Evolutionary conservation across 345 rosid genomes (phyloP), one percentile per base, ranked within the genome.

Genomic region (Ricinus communis): DNA sequence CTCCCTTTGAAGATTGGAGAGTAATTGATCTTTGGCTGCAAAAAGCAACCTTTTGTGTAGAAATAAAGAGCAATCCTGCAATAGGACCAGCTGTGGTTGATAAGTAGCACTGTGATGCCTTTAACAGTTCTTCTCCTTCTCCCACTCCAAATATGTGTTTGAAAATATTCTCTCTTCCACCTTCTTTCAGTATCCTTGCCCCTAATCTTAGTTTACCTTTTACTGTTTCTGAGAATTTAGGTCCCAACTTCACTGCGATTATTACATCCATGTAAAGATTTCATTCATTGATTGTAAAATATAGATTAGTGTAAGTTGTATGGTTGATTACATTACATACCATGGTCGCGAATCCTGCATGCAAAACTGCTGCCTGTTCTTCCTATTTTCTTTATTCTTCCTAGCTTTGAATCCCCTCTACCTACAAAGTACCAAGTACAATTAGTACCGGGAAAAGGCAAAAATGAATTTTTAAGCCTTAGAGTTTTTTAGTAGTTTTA

Each of bases 71-170:
- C 25, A 85, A 74, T n/a, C 86, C 88, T 1, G 81, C 77, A 65
- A 82, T 80, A 11, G 88, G 84, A 53, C 88, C 86, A 12, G 74
- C 55, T 15, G 84, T 71, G 15, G 84, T 85, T 14, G 83, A 80
- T 28, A 82, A 67, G 30, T 80, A 82, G 75, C 88, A 85, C 51
- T 82, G 83, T 11, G 84, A 85, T 31, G 86, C 88, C 76, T 82
- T 85, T 30, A 85, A 64, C 18, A 85, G 72, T 72, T 76, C 58
- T 60, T 85, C 88, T 16, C 72, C 83, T 66, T 81, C 82, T 27
- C 5, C 66, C 47, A 56, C 72, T 25, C 70, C 76, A 36, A 85
- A 85, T 25, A 71, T 36, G 14, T 83, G 70, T 77, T 71, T 79
- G 78, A 85, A 85, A 6, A 83, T 78, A 24, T 81, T 83, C 50